Conservation (phyloP, 345 rosid species). For the Clausena lansium region DNA sequence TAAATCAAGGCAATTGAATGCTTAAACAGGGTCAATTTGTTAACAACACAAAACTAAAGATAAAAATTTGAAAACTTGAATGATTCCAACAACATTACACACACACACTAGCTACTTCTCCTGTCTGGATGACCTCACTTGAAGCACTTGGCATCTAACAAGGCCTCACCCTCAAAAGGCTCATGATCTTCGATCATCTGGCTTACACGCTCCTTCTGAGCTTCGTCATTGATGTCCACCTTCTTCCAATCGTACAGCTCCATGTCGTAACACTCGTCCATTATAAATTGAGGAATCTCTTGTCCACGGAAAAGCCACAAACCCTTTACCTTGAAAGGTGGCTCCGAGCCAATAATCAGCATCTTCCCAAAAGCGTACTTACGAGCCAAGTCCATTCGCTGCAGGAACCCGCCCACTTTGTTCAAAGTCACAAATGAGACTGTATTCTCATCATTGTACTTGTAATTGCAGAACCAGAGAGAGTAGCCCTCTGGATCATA, state of each 20-base stretch:
- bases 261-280: constrained; percentile 96
- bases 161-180: constrained; percentile 91
- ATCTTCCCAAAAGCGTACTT: constrained; percentile 95
- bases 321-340: constrained; percentile 93
- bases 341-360: constrained; percentile 67
- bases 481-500: constrained; percentile 27
- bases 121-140: constrained; percentile 37
- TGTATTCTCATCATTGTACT: constrained; percentile 89
- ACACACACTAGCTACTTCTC: background rate
- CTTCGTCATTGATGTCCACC: constrained; percentile 76
- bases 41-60: background rate
- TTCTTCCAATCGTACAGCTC: constrained; percentile 94
- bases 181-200: constrained; percentile 95
- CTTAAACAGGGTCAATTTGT: background rate
- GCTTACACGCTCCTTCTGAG: constrained; percentile 84
- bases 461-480: constrained; percentile 93
- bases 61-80: background rate
- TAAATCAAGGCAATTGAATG: background rate
- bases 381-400: constrained; percentile 92
- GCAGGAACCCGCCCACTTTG: constrained; percentile 95
- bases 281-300: constrained; percentile 74
- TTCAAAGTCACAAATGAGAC: constrained; percentile 87
- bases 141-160: constrained; percentile 98
- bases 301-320: constrained; percentile 94
- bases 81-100: background rate